Evolutionary conservation across 768 basidiomycete species (phyloP).

Genomic region (Amanita muscaria): DNA sequence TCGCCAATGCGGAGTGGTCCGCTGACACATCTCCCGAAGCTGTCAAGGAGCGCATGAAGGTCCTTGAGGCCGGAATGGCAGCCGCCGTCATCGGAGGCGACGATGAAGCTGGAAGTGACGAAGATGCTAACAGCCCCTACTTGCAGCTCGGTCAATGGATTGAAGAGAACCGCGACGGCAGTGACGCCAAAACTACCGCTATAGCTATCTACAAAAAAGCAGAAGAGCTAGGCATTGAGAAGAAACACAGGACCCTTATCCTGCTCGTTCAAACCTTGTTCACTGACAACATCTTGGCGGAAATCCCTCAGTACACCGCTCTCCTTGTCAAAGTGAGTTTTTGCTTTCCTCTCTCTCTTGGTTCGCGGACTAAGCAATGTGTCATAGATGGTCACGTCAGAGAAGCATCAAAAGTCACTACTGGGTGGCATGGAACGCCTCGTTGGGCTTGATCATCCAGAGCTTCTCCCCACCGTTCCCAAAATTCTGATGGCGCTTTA

Average conservation of each 20-base stretch:
- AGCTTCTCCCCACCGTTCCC: conserved; percentile 63
- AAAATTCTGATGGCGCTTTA: conserved; percentile 94
- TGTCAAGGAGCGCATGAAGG: conserved; percentile 73
- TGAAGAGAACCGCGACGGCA: conserved; percentile 53
- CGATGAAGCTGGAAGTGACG: conserved; percentile 88
- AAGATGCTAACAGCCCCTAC: conserved; percentile 83
- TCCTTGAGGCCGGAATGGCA: conserved; percentile 53
- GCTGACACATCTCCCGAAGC: conserved; percentile 88
- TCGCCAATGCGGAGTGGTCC: conserved; percentile 78
- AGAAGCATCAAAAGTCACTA: conserved; percentile 93
- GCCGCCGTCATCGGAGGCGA: conserved; percentile 46
- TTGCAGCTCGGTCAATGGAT: conserved; percentile 78
- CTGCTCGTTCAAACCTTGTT: conserved; percentile 83
- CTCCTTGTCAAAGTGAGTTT: conserved; percentile 67
- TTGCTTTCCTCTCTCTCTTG: neutral
- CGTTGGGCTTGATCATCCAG: conserved; percentile 67
- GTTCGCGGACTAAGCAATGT: conserved; percentile 8
- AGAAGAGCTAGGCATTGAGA: conserved; percentile 85
- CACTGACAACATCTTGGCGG: conserved; percentile 55
- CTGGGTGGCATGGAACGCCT: conserved; percentile 89
- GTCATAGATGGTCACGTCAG: conserved; percentile 72
- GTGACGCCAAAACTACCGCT: conserved; percentile 41
- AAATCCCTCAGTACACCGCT: conserved; percentile 56
- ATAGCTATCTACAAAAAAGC: conserved; percentile 81
- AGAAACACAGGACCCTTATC: conserved; percentile 86